Base-by-base conservation (phyloP, 2,329 filamentous ascomycete genomes). In the Calonectria henricotiae region DNA sequence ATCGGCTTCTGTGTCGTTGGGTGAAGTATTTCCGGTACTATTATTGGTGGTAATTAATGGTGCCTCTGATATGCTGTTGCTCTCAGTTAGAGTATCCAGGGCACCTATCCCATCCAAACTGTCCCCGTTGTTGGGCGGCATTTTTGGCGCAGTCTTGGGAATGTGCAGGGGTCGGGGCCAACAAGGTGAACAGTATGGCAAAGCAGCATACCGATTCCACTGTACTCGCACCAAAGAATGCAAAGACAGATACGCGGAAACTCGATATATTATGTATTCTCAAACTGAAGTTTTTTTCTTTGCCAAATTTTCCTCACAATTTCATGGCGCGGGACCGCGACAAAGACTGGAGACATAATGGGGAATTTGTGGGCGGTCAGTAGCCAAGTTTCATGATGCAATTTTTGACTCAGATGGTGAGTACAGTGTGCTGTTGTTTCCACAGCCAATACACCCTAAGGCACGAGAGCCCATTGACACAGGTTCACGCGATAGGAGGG, bases 391-490 rank as follows among this genome's bases (percentile, higher is more conserved):
- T 5, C 23, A 58, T 58, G 51, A 37, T 58, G 51, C 51, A 58
- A 58, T 58, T 58, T 58, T 58, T 25, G 20, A 39, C 51, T 8
- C n/a, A 11, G 32, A 58, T 58, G 51, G 12, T 58, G 43, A 46
- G 51, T 58, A 23, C 32, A 37, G 17, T 13, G 32, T 4, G 30
- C 20, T 25, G 49, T 17, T 35, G 35, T 58, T 58, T 37, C 37
- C 51, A 25, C 51, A 39, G 13, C 35, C 32, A 58, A 32, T 27
- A n/a, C 35, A n/a, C 51, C 35, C 20, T 23, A 32, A 32, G n/a
- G 20, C 51, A 58, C 51, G 35, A 23, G 37, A 39, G 11, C 20
- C 2, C 8, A 4, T 20, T 25, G 20, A 4, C 32, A 23, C 6
- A 23, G 51, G 15, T 55, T 55, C n/a, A 7, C 51, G n/a, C 20